phyloP scores from a whole-genome alignment of 1,284 basidiomycete genomes.

The Cryptococcus maquisensis region DNA sequence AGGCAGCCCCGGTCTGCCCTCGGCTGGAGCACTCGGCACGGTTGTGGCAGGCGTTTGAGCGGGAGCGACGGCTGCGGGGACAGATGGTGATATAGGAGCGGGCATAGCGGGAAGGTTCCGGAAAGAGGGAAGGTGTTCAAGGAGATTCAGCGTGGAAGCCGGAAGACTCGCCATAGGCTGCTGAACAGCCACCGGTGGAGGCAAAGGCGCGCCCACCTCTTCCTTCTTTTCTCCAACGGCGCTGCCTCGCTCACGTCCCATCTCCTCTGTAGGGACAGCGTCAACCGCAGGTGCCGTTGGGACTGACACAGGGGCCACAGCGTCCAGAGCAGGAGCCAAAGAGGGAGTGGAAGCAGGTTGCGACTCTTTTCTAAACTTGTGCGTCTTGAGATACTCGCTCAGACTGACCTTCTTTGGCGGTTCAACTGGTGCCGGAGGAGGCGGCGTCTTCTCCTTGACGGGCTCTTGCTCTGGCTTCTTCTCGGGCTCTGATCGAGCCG shows the following conservation, averaged over 20 bases:
- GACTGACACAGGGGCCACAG: background rate
- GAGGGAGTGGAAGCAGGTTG: background rate
- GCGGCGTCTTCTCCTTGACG: conserved; percentile 21
- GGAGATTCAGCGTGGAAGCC: conserved; percentile 21
- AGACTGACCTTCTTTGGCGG: conserved; percentile 40
- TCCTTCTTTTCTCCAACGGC: background rate
- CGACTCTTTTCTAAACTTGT: conserved; percentile 35
- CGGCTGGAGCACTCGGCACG: background rate
- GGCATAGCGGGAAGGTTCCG: background rate
- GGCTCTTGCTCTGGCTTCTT: conserved; percentile 11
- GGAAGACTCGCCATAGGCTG: conserved; percentile 7
- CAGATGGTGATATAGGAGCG: no score
- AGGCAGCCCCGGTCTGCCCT: background rate
- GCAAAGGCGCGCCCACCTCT: conserved; percentile 1
- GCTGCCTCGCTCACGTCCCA: no score
- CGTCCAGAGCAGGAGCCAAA: background rate
- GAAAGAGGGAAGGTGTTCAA: conserved; percentile 33
- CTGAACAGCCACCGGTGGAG: background rate
- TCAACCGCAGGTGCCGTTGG: background rate
- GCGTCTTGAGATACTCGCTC: conserved; percentile 38
- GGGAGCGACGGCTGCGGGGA: no score
- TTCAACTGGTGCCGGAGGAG: conserved; percentile 22
- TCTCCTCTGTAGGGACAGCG: background rate
- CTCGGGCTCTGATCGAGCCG: background rate
- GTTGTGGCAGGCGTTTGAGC: no score